Percentiles rank a stretch among this genome's conserved stretches.
These are phyloP conservation scores for Canavalia ensiformis DNA, from an alignment of 306 rosid species.

Conservation along the genomic window DNA sequence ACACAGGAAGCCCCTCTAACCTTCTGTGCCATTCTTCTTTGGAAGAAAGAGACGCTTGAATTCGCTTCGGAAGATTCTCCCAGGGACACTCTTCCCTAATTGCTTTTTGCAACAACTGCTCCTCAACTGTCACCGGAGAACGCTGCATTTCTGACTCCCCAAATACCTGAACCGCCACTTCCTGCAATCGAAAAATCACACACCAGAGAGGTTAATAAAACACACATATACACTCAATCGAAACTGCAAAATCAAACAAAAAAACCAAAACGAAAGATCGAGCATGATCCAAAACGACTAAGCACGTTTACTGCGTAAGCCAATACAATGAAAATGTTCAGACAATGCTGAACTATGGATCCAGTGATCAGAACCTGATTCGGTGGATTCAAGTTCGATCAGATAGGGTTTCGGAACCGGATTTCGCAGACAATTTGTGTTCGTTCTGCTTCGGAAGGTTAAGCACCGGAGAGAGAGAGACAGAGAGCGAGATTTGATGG, in stretches of 20 bases:
- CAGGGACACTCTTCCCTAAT: constrained; percentile 91
- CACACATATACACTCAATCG: neutral
- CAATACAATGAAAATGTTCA: neutral
- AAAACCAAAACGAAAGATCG: constrained; percentile 17
- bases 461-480: neutral
- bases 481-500: constrained; percentile 20
- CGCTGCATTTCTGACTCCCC: constrained; percentile 76
- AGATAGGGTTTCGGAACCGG: constrained; percentile 38
- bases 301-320: neutral
- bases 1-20: constrained; percentile 50
- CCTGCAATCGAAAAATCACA: constrained; percentile 27
- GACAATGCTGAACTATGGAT: constrained; percentile 5
- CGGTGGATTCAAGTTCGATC: constrained; percentile 5
- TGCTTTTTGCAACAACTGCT: constrained; percentile 81
- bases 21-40: constrained; percentile 97
- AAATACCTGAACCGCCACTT: constrained; percentile 37
- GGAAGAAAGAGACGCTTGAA: constrained; percentile 81
- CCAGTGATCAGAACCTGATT: constrained; percentile 38
- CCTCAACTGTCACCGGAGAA: constrained; percentile 73
- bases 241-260: constrained; percentile 30
- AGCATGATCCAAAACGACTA: constrained; percentile 22
- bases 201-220: constrained; percentile 37
- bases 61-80: constrained; percentile 92
- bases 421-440: neutral
- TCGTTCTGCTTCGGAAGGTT: neutral